Base-by-base conservation (phyloP, 2,329 filamentous ascomycete species). In the Penicillium sp. region DNA sequence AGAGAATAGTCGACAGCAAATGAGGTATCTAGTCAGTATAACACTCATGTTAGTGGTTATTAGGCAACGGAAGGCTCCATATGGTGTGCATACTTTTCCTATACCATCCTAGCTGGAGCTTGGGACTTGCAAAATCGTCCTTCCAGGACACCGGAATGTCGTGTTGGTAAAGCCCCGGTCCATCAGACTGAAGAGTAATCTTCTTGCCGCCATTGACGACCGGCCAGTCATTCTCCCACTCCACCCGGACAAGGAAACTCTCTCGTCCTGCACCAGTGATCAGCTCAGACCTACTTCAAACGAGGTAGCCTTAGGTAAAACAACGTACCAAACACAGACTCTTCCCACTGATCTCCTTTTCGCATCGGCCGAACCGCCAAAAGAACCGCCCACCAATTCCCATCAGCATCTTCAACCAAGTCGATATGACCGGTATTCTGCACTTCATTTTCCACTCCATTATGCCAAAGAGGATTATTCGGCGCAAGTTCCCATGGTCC, bases 401-500 rank as follows among this genome's bases (percentile, higher is more conserved):
- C 82, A 8, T 74, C 47, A 0, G 63, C 71, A 44, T 82, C 82
- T 61, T 82, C 78, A 7, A 84, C 79, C 2, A 84, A 65, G 65
- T 84, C 82, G 3, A 78, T 79, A 69, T 85, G 83, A 0, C 83
- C 83, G 0, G 81, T 83, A 55, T 82, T 78, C 67, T 85, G 80
- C 12, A 86, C 77, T 58, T 82, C 81, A 47, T 84, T 82, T 4
- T 80, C 73, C 0, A 78, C 72, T 0, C 81, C 81, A 58, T 84
- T 84, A 3, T 77, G 84, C 50, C 89, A 75, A 45, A 90, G 80
- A 50, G 87, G 80, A 58, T 86, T 85, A 51, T 84, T 75, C 0
- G 87, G 86, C 40, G 87, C 86, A 1, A 81, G 73, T 67, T 88
- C 84, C 74, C 89, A 91, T 0, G 88, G 87, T 0, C 88, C 88